Base-by-base conservation (phyloP, 164 flowering plant genomes). In the Saururus chinensis region DNA sequence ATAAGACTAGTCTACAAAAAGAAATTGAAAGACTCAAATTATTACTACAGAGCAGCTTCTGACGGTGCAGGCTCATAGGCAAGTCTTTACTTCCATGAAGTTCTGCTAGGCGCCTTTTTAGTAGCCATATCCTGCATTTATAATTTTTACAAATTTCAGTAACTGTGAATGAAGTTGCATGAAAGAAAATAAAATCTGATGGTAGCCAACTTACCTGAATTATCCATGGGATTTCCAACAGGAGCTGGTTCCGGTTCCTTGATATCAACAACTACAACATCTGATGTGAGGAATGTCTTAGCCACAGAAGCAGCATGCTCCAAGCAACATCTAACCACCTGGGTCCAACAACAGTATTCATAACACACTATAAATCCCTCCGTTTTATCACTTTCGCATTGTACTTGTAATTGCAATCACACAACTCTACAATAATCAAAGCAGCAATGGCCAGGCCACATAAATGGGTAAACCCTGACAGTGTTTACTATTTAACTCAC, bases 281-380 rank as follows among this genome's bases (percentile, higher is more conserved):
- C 95, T 0, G 95, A 90, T 74, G 84, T 90, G 67, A 90, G 81
- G 80, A 90, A 90, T 4, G 95, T 87, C 25, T 78, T 87, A 16
- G 97, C 92, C 22, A 90, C 97, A 0, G 95, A 90, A 17, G 97
- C 75, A 13, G 97, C 97, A 71, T 90, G 92, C 80, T 90, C 97
- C 72, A 90, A 65, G 70, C 97, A 89, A 74, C 95, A 85, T 70
- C 95, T 78, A 11, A 90, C 97, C 73, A 90, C 97, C 97, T 89
- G 68, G n/a, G 20, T 7, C 20, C 17, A 37, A 37, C 17, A 58
- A 58, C 45, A 4, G 17, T n/a, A n/a, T n/a, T n/a, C n/a, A n/a
- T n/a, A n/a, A n/a, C n/a, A n/a, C n/a, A n/a, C n/a, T n/a, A n/a
- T n/a, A n/a, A n/a, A n/a, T n/a, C n/a, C n/a, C n/a, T 17, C 49